Base-by-base conservation (phyloP, 129 eudicot species). In the Mikania micrantha region DNA sequence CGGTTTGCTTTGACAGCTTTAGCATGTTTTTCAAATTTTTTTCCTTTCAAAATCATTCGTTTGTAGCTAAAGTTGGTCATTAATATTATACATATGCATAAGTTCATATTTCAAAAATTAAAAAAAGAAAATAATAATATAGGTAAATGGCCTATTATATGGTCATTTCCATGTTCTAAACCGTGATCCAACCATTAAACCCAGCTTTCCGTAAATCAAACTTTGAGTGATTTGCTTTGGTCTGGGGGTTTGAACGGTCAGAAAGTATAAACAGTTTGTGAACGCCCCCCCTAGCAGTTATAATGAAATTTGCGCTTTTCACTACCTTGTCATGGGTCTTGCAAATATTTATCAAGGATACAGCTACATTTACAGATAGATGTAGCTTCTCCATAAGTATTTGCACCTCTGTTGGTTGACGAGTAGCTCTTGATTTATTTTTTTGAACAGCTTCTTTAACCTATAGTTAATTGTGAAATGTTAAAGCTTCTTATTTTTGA, bases 291-390 rank as follows among this genome's bases (percentile, higher is more conserved):
- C 19, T 54, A 54, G 19, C 61, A 1, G 36, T 25, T 9, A 54
- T 54, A 69, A 76, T 31, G 17, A 61, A 44, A 80, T 1, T 71
- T 28, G 36, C 62, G 72, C 42, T 63, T 64, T 48, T 21, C 34
- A 50, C 19, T 74, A 85, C 96, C 95, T 89, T 89, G 40, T 72
- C 75, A 56, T 81, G 78, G 31, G 82, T 72, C 83, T 77, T 89
- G 86, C 96, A 89, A 65, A 84, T 35, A 60, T 80, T 86, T 50
- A 80, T 78, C 63, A 89, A 76, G 42, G 95, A 81, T 52, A 86
- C 96, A 70, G 79, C 77, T 73, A 84, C 96, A 70, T 72, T 84
- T 59, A 89, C 88, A 35, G 88, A 86, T 78, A 71, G 84, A 49
- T 73, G 72, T 24, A 84, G 80, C 74, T 86, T 86, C 69, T 77